Base-by-base conservation (phyloP, 2,329 filamentous ascomycete species). In the Aspergillus uvarum region DNA sequence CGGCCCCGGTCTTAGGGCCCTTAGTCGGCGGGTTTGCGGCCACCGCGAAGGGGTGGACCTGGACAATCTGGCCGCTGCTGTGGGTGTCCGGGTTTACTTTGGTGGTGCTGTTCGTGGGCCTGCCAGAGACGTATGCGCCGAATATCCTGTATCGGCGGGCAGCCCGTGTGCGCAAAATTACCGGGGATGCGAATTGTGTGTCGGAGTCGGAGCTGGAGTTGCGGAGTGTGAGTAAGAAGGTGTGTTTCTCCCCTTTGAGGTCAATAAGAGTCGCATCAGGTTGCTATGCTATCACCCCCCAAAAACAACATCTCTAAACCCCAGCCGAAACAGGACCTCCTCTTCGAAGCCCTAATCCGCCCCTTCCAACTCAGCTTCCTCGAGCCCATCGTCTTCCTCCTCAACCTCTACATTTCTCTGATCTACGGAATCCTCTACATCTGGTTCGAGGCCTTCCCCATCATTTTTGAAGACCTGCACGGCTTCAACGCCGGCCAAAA, bases 51-150 rank as follows among this genome's bases (percentile, higher is more conserved):
- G 76, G 74, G 55, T 89, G 86, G 86, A 79, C 84, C 12, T 88
- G 85, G 85, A 83, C 83, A 0, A 87, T 69, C n/a, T 69, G 85
- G 80, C 84, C 87, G 66, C 82, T 88, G 54, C 74, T 89, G 47
- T 89, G 85, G 85, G 77, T 84, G 4, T 79, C 84, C 0, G 80
- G 77, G 0, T 85, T 86, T 0, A 70, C 86, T 44, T 81, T 87
- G 65, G 66, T 88, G 12, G 59, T 82, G 55, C 69, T 63, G 47
- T 76, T 73, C 47, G 66, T 73, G 47, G 65, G 67, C 22, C 61
- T 74, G 2, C 71, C 71, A 0, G 72, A 74, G 54, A 73, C 72
- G 7, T 76, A 69, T 51, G 54, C 63, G 2, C 59, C 64, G 1
- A 67, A 67, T 51, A 68, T 69, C 7, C 62, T 69, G 16, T 51